These are phyloP conservation scores for Quercus agrifolia DNA, from an alignment of 306 rosid species.

Conservation along the genomic window DNA sequence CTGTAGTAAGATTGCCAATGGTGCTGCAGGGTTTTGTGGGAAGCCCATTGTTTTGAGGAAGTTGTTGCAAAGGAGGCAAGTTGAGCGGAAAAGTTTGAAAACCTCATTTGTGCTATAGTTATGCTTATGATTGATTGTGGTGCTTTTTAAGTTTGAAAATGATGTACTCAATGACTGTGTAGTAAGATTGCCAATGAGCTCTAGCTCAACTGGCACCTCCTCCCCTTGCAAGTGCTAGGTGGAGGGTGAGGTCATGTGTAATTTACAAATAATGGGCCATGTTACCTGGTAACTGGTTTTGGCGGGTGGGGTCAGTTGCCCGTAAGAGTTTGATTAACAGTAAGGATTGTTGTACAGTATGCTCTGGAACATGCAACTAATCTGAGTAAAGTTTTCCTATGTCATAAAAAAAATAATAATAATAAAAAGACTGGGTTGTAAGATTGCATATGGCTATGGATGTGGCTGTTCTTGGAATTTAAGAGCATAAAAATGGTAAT, in stretches of 20 bases:
- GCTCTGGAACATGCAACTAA: no score
- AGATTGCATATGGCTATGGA: background rate
- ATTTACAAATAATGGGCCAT: no score
- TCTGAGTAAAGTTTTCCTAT: no score
- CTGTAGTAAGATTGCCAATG: conserved; percentile 37
- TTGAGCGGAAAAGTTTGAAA: background rate
- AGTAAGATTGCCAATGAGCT: background rate
- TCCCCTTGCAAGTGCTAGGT: no score
- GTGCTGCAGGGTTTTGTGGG: conserved; percentile 28
- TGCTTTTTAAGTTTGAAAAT: background rate
- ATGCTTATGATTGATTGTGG: background rate
- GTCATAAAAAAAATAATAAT: no score
- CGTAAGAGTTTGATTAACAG: no score
- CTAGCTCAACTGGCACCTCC: no score
- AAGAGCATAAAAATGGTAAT: background rate
- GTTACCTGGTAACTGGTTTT: no score
- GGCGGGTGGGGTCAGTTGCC: no score
- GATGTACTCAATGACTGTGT: background rate
- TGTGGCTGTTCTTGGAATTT: background rate
- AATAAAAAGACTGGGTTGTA: background rate
- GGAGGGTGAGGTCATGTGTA: no score
- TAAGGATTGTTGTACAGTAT: no score
- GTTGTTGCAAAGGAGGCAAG: conserved; percentile 44
- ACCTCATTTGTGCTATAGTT: background rate
- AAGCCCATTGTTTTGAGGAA: conserved; percentile 25